phyloP scores from a whole-genome alignment of 1,139 yeast species.

The Eremothecium cymbalariae region DNA sequence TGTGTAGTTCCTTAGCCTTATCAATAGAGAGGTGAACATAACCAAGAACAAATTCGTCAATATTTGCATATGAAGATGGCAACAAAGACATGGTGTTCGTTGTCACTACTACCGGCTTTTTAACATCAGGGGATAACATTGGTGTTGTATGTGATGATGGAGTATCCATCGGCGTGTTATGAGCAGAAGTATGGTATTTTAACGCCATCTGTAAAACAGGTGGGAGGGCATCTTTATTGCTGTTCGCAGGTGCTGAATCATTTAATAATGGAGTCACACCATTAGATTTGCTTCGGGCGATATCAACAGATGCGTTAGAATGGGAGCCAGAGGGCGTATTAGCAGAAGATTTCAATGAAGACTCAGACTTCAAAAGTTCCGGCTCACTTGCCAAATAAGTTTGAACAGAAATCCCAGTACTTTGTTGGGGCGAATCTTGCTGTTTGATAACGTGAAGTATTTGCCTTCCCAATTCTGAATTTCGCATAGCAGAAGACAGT shows the following conservation, averaged over 20 bases:
- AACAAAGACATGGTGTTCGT: slow-evolving; percentile 28
- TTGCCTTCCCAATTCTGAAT: slow-evolving; percentile 18
- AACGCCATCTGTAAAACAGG: slow-evolving; percentile 33
- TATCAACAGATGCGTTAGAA: slow-evolving; percentile 12
- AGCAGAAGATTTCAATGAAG: slow-evolving; percentile 8
- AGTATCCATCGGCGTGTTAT: slow-evolving; percentile 15
- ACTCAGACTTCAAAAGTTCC: slow-evolving; percentile 24
- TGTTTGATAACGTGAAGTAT: slow-evolving; percentile 15
- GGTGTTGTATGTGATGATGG: slow-evolving; percentile 14
- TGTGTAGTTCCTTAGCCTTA: slow-evolving; percentile 67
- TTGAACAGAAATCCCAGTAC: slow-evolving; percentile 23
- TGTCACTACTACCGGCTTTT: slow-evolving; percentile 19
- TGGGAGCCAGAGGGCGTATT: slow-evolving; percentile 7
- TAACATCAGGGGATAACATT: slow-evolving; percentile 12
- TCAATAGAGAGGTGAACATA: slow-evolving; percentile 58
- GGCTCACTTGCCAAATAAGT: slow-evolving; percentile 34
- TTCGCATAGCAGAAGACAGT: slow-evolving; percentile 53
- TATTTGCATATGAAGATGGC: slow-evolving; percentile 32
- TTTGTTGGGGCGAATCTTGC: slow-evolving; percentile 10
- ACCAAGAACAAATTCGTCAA: slow-evolving; percentile 64
- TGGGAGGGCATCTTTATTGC: slow-evolving; percentile 28
- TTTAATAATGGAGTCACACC: slow-evolving; percentile 32
- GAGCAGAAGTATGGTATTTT: slow-evolving; percentile 23
- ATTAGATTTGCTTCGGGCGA: not conserved
- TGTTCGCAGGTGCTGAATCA: slow-evolving; percentile 34